Conservation (phyloP, 2,329 filamentous ascomycete genomes). For the Colletotrichum sp. region DNA sequence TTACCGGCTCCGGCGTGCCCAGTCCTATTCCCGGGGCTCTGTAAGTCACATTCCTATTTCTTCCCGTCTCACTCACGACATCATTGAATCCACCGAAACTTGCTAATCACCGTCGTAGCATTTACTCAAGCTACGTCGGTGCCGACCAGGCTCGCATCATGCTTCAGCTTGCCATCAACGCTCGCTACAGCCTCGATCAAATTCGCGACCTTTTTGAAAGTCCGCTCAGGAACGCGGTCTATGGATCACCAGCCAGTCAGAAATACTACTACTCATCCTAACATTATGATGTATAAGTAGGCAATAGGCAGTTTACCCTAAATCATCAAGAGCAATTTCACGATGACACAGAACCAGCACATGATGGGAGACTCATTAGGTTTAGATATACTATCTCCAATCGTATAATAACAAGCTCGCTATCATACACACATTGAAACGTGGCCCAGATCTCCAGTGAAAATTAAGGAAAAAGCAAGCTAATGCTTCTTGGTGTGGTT, state of each 20-base stretch:
- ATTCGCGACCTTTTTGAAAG: constrained; percentile 34
- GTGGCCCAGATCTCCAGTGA: neutral
- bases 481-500: neutral
- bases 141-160: constrained; percentile 34
- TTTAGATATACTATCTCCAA: neutral
- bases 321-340: neutral
- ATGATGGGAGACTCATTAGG: constrained; percentile 1
- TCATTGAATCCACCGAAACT: too few species aligned
- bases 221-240: constrained; percentile 25
- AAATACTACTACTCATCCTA: neutral
- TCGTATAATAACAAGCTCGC: constrained; percentile 1
- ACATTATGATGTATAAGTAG: neutral
- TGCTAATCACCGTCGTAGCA: constrained; percentile 7
- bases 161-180: constrained; percentile 34
- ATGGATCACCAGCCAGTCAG: neutral
- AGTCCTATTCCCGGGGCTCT: constrained; percentile 21
- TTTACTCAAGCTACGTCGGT: constrained; percentile 31
- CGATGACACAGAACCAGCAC: neutral
- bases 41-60: neutral
- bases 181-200: constrained; percentile 30
- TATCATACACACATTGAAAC: constrained; percentile 8
- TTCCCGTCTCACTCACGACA: too few species aligned
- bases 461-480: neutral
- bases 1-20: constrained; percentile 31
- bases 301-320: too few species aligned